Evolutionary conservation across 768 basidiomycete species (phyloP).

Genomic region (Suillus fuscotomentosus): DNA sequence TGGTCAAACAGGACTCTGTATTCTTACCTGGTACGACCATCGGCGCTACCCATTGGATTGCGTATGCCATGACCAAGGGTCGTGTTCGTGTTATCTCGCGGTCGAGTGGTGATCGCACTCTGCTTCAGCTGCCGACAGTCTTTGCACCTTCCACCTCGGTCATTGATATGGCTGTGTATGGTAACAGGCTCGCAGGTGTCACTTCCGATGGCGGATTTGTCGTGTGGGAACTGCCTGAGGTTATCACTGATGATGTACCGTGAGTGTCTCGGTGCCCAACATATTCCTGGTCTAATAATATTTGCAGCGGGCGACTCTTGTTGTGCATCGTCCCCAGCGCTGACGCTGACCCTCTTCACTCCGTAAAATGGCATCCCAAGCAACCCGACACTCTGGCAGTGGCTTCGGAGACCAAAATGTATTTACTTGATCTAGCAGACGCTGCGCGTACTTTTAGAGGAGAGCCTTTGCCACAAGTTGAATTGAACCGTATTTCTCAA

Average conservation of each 20-base stretch:
- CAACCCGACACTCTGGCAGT: constrained; percentile 78
- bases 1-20: constrained; percentile 81
- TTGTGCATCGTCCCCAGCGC: constrained; percentile 66
- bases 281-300: constrained; percentile 9
- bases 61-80: constrained; percentile 90
- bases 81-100: constrained; percentile 88
- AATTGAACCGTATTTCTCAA: constrained; percentile 67
- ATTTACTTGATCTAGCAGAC: constrained; percentile 68
- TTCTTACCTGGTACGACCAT: constrained; percentile 87
- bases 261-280: constrained; percentile 37
- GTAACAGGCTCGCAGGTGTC: constrained; percentile 80
- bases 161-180: constrained; percentile 83
- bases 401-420: constrained; percentile 76
- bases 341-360: constrained; percentile 61
- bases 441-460: constrained; percentile 60
- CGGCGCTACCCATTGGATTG: constrained; percentile 90
- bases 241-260: constrained; percentile 86
- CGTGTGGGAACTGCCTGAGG: constrained; percentile 82
- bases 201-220: constrained; percentile 89
- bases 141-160: constrained; percentile 66
- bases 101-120: constrained; percentile 82
- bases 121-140: constrained; percentile 68
- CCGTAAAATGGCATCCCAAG: constrained; percentile 89
- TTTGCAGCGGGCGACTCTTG: constrained; percentile 58
- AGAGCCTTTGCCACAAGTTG: constrained; percentile 65